These are phyloP conservation scores for Aaosphaeria pasadenensis DNA, from an alignment of 2,329 filamentous ascomycete genomes.

Conservation along the genomic window DNA sequence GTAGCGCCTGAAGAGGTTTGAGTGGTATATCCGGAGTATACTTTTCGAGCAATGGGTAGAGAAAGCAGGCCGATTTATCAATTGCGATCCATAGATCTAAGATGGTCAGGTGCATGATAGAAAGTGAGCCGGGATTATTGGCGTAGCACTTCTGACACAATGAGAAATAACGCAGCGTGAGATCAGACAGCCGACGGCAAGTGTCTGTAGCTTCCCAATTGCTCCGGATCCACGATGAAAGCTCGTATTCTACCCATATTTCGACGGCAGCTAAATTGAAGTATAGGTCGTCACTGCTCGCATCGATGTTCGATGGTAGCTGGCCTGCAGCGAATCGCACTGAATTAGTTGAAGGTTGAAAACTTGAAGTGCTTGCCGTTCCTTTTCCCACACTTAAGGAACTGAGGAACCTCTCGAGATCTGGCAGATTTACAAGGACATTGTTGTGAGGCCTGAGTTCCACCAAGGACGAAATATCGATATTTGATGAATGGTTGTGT, in stretches of 20 bases:
- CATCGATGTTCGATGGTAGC: conserved; percentile 6
- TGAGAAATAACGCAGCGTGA: conserved; percentile 14
- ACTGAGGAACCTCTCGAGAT: not conserved
- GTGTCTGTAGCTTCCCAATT: conserved; percentile 15
- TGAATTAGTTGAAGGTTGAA: conserved; percentile 8
- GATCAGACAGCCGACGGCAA: conserved; percentile 15
- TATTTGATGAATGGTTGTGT: not conserved
- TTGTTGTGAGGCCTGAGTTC: conserved; percentile 10
- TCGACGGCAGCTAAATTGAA: conserved; percentile 45
- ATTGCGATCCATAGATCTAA: conserved; percentile 59
- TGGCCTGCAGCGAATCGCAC: conserved; percentile 5
- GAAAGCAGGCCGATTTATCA: conserved; percentile 46
- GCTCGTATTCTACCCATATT: conserved; percentile 44
- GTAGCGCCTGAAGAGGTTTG: conserved; percentile 42
- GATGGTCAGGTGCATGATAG: conserved; percentile 55
- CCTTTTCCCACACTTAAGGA: not conserved
- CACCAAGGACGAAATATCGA: not conserved
- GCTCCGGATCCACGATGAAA: conserved; percentile 39
- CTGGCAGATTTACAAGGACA: conserved; percentile 7
- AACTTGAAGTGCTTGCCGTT: conserved; percentile 1
- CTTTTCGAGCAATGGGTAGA: conserved; percentile 42
- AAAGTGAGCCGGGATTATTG: conserved; percentile 45
- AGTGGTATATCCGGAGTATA: conserved; percentile 48
- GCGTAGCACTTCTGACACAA: conserved; percentile 29
- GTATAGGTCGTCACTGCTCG: conserved; percentile 4